A percentile compares a stretch with the other conserved stretches of the same genome.
These are phyloP conservation scores for Schoenoplectus triqueter DNA, from an alignment of 202 grass and related monocot species.

Conservation along the genomic window DNA sequence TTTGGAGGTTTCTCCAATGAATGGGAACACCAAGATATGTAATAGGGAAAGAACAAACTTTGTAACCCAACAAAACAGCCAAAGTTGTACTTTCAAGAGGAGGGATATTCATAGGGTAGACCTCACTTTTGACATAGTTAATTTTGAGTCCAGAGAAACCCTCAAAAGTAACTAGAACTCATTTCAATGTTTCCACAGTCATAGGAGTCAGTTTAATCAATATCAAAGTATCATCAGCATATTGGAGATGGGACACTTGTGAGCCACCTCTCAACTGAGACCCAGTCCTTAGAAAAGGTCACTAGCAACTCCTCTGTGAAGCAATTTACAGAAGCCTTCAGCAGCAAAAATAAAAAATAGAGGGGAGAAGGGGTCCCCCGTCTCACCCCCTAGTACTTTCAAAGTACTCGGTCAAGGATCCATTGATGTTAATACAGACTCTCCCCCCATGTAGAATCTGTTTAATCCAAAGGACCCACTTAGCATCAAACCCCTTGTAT, in stretches of 20 bases:
- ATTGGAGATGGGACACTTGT: no score
- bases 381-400: background rate
- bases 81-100: background rate
- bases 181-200: background rate
- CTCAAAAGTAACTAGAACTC: background rate
- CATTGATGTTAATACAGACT: background rate
- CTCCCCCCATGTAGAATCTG: background rate
- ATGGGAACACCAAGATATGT: background rate
- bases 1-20: background rate
- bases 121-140: background rate
- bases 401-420: background rate
- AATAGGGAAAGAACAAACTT: background rate
- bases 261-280: no score
- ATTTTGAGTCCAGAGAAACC: background rate
- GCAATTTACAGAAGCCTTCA: no score
- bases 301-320: no score
- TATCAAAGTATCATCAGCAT: no score
- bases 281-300: no score
- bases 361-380: background rate
- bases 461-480: background rate
- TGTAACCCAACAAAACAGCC: background rate
- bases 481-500: background rate
- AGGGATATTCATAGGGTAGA: background rate
- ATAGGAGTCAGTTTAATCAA: no score
- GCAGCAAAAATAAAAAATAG: background rate